Evolutionary conservation across 345 rosid species (phyloP).

Genomic region (Sapria himalayana): DNA sequence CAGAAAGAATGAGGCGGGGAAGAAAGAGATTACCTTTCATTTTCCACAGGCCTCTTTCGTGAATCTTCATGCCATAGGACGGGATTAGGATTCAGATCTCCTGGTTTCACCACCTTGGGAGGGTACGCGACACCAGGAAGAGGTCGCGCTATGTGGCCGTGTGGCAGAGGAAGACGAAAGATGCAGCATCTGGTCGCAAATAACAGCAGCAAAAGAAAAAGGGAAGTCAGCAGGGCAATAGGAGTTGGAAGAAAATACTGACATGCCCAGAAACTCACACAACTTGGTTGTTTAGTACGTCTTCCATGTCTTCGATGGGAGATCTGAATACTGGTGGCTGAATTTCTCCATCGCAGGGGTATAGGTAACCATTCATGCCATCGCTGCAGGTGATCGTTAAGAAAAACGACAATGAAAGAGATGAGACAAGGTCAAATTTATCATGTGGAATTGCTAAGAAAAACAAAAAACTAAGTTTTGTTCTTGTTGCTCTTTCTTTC

Average conservation of each 20-base stretch:
- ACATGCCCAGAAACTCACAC: conserved; percentile 30
- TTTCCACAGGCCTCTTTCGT: conserved; percentile 32
- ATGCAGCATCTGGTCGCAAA: conserved; percentile 44
- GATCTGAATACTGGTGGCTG: conserved; percentile 65
- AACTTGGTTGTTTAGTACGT: conserved; percentile 67
- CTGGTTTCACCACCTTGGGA: conserved; percentile 35
- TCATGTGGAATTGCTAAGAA: too few species aligned
- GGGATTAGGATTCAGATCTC: conserved; percentile 42
- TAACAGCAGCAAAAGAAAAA: conserved; percentile 1
- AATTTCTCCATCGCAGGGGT: conserved; percentile 56
- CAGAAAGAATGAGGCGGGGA: background rate
- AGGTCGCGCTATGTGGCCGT: conserved; percentile 37
- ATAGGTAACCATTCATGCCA: conserved; percentile 87
- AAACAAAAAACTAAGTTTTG: too few species aligned
- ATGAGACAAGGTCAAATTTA: too few species aligned
- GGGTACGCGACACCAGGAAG: conserved; percentile 50
- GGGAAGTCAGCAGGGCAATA: conserved; percentile 1
- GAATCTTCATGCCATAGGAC: conserved; percentile 74
- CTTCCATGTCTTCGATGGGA: conserved; percentile 64
- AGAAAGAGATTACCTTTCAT: conserved; percentile 14
- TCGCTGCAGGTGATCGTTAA: conserved; percentile 49
- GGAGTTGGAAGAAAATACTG: background rate
- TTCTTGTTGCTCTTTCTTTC: too few species aligned
- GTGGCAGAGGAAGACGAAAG: conserved; percentile 60
- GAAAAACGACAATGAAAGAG: too few species aligned